phyloP scores from a whole-genome alignment of 306 rosid species.

The Calophaca sinica region DNA sequence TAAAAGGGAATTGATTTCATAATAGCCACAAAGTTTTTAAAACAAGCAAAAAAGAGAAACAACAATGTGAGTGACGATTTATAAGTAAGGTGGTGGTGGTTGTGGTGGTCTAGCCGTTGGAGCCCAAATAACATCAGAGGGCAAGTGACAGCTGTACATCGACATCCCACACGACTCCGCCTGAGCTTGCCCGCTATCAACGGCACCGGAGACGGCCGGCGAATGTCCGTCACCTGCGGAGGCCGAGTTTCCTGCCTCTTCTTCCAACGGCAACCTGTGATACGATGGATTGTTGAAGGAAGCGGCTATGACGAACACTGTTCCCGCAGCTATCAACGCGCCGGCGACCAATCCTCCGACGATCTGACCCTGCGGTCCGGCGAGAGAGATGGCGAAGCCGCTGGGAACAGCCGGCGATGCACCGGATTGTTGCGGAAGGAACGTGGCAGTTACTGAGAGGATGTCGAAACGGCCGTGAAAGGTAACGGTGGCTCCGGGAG shows the following conservation, averaged over 20 bases:
- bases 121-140: slow-evolving; percentile 87
- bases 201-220: slow-evolving; percentile 53
- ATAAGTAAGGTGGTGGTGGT: slow-evolving; percentile 72
- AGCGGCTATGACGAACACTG: slow-evolving; percentile 74
- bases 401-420: slow-evolving; percentile 50
- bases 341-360: slow-evolving; percentile 88
- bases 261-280: slow-evolving; percentile 74
- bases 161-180: slow-evolving; percentile 75
- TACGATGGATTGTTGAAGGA: slow-evolving; percentile 81
- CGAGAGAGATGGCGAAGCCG: slow-evolving; percentile 81
- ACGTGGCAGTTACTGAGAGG: slow-evolving; percentile 80
- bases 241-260: slow-evolving; percentile 50
- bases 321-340: slow-evolving; percentile 65
- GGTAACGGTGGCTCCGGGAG: slow-evolving; percentile 79
- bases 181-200: slow-evolving; percentile 66
- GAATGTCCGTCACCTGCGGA: slow-evolving; percentile 63
- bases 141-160: slow-evolving; percentile 74
- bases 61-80: neutral
- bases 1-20: slow-evolving; percentile 28
- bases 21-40: neutral
- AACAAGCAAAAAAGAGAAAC: neutral
- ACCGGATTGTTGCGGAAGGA: slow-evolving; percentile 50
- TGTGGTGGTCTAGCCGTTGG: slow-evolving; percentile 77
- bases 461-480: slow-evolving; percentile 95
- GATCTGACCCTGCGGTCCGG: slow-evolving; percentile 96